Evolutionary conservation across 192 early-diverging fungal species (phyloP), one percentile per base, ranked within the genome.

Genomic region (Coemansia sp.): DNA sequence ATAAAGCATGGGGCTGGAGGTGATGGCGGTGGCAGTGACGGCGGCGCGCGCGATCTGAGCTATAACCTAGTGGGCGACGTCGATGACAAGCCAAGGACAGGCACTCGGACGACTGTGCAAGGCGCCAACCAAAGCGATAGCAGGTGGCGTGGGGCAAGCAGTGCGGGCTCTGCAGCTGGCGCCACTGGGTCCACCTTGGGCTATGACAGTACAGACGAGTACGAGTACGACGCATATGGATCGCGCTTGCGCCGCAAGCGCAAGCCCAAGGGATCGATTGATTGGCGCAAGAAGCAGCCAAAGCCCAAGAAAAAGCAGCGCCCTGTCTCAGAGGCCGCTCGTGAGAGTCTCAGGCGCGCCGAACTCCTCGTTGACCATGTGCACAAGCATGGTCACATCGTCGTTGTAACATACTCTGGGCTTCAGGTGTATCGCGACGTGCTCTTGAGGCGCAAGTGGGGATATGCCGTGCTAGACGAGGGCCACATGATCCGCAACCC

Each of bases 401-500:
- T 98, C 6, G 73, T 98, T 33, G 97, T 94, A 2, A 96, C 97
- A 0, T 98, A 93, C 62, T 89, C 87, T 7, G 92, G 92, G 14
- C 64, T 96, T 4, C 89, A 91, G 50, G 85, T 92, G 0, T 92
- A 97, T 69, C 73, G 85, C 13, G 79, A 87, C 9, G 69, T 83
- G 0, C 75, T 98, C 4, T 56, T 95, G n/a, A 85, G 86, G 21
- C 84, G 88, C 44, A 75, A 85, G 37, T 98, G 94, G 95, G 89
- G 89, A 4, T 97, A 95, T 59, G 89, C 87, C 27, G 87, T 98
- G 10, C 72, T 98, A 36, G 97, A 98, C 70, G 97, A 98, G 79
- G 97, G 97, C 3, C 97, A 98, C 78, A 94, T 94, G 79, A 96
- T 98, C 39, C 85, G 95, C 40, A 98, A 98, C 65, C 95, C 95